These are phyloP conservation scores for Aristolochia contorta DNA, from an alignment of 164 flowering plant genomes.

Conservation along the genomic window DNA sequence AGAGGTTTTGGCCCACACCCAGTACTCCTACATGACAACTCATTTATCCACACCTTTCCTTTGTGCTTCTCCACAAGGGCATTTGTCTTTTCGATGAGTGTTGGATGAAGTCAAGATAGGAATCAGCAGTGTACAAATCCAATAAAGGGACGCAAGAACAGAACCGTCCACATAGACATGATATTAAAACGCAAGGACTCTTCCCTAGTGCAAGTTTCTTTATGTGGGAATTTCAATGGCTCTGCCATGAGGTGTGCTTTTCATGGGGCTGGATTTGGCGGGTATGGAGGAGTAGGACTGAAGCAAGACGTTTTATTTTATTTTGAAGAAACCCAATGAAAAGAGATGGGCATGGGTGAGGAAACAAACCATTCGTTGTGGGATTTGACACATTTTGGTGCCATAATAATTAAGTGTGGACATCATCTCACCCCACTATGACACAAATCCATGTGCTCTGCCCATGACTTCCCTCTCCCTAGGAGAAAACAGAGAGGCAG, in stretches of 20 bases:
- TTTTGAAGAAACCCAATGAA: constrained; percentile 25
- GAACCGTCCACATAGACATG: constrained; percentile 22
- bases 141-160: constrained; percentile 3
- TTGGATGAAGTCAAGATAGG: constrained; percentile 17
- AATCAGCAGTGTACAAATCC: constrained; percentile 2
- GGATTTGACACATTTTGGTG: constrained; percentile 5
- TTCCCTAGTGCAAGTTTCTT: constrained; percentile 8
- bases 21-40: not conserved
- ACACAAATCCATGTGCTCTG: constrained; percentile 11
- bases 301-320: constrained; percentile 15
- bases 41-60: constrained; percentile 8
- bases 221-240: constrained; percentile 36
- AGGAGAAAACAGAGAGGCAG: too few relatives aligned
- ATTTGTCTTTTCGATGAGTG: constrained; percentile 16
- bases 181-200: constrained; percentile 9
- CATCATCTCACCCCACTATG: constrained; percentile 16
- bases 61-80: constrained; percentile 7
- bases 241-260: constrained; percentile 18
- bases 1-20: constrained; percentile 12
- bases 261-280: constrained; percentile 11
- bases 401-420: constrained; percentile 5
- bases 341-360: constrained; percentile 10
- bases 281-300: constrained; percentile 15
- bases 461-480: not conserved
- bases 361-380: not conserved